Evolutionary conservation across 2,329 filamentous ascomycete species (phyloP).

Genomic region (Xylariomycetidae sp.): DNA sequence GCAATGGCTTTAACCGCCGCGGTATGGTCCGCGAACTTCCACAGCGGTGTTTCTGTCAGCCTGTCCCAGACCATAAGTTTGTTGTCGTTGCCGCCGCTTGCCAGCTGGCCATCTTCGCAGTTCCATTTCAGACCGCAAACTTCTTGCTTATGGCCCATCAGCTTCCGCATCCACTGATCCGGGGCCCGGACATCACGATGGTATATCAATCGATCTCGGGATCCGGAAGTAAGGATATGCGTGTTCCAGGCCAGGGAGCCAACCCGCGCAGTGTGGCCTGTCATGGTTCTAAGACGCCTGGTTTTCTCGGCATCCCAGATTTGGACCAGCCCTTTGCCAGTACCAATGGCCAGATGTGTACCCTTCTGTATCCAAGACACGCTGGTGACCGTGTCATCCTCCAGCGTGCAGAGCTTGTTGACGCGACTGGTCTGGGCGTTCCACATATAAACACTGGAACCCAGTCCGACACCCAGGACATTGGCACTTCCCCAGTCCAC

Average conservation of each 20-base stretch:
- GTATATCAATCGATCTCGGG: conserved; percentile 86
- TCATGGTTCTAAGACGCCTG: conserved; percentile 88
- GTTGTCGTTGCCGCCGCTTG: conserved; percentile 96
- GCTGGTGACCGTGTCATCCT: conserved; percentile 91
- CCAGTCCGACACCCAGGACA: conserved; percentile 85
- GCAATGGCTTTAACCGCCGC: conserved; percentile 96
- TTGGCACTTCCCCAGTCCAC: conserved; percentile 98
- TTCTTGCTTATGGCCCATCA: conserved; percentile 95
- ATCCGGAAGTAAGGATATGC: conserved; percentile 93
- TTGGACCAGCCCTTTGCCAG: conserved; percentile 87
- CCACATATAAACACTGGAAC: conserved; percentile 97
- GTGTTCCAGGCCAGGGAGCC: conserved; percentile 97
- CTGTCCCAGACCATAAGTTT: conserved; percentile 99
- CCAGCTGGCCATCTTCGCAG: conserved; percentile 87
- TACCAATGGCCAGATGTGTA: conserved; percentile 92
- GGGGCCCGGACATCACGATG: conserved; percentile 92
- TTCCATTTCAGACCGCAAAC: conserved; percentile 98
- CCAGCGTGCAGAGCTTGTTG: conserved; percentile 86
- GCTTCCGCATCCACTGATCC: conserved; percentile 79
- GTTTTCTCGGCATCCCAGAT: conserved; percentile 94
- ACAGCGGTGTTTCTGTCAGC: conserved; percentile 82
- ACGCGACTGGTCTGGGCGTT: conserved; percentile 87
- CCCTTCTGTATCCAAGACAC: conserved; percentile 98
- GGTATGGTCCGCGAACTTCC: conserved; percentile 90
- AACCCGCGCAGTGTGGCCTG: conserved; percentile 86